A percentile compares a stretch with the other conserved stretches of the same genome.
Evolutionary conservation across 163 green algal genomes (phyloP).

Genomic region (Scenedesmus sp.): DNA sequence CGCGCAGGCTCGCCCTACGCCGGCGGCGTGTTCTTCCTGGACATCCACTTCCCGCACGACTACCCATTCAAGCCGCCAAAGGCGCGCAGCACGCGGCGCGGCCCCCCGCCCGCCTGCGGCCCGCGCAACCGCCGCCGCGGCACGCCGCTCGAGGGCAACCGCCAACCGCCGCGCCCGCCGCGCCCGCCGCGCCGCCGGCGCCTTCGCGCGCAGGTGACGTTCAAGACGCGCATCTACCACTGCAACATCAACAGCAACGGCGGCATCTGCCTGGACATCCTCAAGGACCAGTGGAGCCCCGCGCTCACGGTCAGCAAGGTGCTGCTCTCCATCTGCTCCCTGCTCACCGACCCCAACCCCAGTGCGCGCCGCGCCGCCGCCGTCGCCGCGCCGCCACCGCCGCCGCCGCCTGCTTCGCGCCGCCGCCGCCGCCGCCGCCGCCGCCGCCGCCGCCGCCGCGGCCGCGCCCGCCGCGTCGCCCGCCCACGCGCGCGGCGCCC

Average conservation of each 20-base stretch:
- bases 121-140: slow-evolving; percentile 51
- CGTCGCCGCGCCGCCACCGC: neutral
- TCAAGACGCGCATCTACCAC: slow-evolving; percentile 87
- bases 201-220: slow-evolving; percentile 50
- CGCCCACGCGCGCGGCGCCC: no score
- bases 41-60: slow-evolving; percentile 78
- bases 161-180: neutral
- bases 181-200: neutral
- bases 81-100: slow-evolving; percentile 47
- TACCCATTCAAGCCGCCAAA: slow-evolving; percentile 97
- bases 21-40: slow-evolving; percentile 97
- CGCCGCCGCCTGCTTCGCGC: no score
- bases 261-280: slow-evolving; percentile 98
- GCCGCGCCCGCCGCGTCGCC: no score
- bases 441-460: no score
- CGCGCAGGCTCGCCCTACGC: slow-evolving; percentile 16
- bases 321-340: slow-evolving; percentile 97
- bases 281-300: slow-evolving; percentile 99
- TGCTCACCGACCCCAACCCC: slow-evolving; percentile 98
- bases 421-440: no score
- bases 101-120: slow-evolving; percentile 46
- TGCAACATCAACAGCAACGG: slow-evolving; percentile 98
- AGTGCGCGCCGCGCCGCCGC: no score
- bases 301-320: slow-evolving; percentile 99
- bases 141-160: neutral